These are phyloP conservation scores for Rhododendron simsii DNA, from an alignment of 148 eudicot genomes.

Conservation along the genomic window DNA sequence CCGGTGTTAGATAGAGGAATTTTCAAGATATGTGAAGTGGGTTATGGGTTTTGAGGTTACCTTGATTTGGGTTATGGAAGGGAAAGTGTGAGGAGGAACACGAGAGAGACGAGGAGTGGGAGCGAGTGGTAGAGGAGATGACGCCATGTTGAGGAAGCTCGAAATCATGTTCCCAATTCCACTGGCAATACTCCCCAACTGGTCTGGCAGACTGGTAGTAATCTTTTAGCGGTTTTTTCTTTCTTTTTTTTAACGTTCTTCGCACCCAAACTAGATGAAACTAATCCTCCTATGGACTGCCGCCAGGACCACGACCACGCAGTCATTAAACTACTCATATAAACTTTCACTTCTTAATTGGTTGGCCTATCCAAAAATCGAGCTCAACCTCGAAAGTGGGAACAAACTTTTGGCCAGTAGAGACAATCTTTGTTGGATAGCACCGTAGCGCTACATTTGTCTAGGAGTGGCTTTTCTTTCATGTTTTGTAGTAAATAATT, in stretches of 20 bases:
- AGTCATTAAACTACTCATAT: too few species aligned
- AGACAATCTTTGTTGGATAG: too few species aligned
- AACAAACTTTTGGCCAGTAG: too few species aligned
- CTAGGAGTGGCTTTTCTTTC: background rate
- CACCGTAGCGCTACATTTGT: too few species aligned
- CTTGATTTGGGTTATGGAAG: slow-evolving; percentile 24
- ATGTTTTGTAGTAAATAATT: background rate
- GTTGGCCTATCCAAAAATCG: too few species aligned
- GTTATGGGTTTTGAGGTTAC: background rate
- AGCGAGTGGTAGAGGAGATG: slow-evolving; percentile 15
- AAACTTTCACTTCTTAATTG: too few species aligned
- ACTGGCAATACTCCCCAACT: background rate
- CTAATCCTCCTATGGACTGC: too few species aligned
- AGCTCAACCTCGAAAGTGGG: too few species aligned
- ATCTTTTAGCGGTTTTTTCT: background rate
- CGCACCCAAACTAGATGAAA: too few species aligned
- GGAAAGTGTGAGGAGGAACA: slow-evolving; percentile 3
- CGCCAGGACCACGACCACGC: too few species aligned
- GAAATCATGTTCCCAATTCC: slow-evolving; percentile 7
- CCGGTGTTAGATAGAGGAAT: background rate
- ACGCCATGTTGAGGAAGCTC: slow-evolving; percentile 18
- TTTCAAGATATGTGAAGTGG: background rate
- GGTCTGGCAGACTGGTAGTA: background rate
- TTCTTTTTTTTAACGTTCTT: too few species aligned
- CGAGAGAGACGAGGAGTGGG: slow-evolving; percentile 1